Percentiles rank a stretch among this genome's conserved stretches.
Conservation (phyloP, 192 early-diverging fungal species). For the Coemansia sp. region DNA sequence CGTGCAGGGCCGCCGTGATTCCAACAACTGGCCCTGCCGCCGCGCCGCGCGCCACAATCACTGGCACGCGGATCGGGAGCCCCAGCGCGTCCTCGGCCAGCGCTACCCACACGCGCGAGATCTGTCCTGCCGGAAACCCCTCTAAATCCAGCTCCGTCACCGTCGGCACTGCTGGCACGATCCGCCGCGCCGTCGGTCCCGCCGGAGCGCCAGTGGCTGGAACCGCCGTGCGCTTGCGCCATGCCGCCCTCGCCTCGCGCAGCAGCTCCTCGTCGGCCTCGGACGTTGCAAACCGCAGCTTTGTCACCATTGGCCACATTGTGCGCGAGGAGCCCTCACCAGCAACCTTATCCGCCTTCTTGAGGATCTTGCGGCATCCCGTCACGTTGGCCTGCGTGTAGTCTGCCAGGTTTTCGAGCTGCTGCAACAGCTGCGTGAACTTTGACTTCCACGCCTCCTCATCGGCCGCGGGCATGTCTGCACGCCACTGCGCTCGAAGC, state of each 20-base stretch:
- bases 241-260: slow-evolving; percentile 52
- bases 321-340: slow-evolving; percentile 35
- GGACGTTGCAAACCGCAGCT: slow-evolving; percentile 55
- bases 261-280: slow-evolving; percentile 56
- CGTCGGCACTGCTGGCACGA: slow-evolving; percentile 23
- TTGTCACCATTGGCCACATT: slow-evolving; percentile 56
- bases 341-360: slow-evolving; percentile 60
- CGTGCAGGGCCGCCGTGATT: slow-evolving; percentile 84
- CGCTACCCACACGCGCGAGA: slow-evolving; percentile 62
- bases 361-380: slow-evolving; percentile 64
- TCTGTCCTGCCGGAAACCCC: slow-evolving; percentile 54
- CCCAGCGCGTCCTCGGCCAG: slow-evolving; percentile 64
- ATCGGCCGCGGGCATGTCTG: slow-evolving; percentile 5
- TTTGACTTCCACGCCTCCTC: slow-evolving; percentile 22
- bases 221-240: slow-evolving; percentile 24
- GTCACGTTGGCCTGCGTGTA: slow-evolving; percentile 60
- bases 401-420: slow-evolving; percentile 44
- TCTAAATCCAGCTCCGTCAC: slow-evolving; percentile 56
- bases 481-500: slow-evolving; percentile 21
- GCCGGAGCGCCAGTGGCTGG: slow-evolving; percentile 2
- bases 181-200: background rate
- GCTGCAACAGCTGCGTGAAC: slow-evolving; percentile 13
- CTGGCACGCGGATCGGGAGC: slow-evolving; percentile 63
- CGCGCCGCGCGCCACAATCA: slow-evolving; percentile 75
- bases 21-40: slow-evolving; percentile 58